Evolutionary conservation across 2,329 filamentous ascomycete species (phyloP).

Genomic region (Bipolaris oryzae): DNA sequence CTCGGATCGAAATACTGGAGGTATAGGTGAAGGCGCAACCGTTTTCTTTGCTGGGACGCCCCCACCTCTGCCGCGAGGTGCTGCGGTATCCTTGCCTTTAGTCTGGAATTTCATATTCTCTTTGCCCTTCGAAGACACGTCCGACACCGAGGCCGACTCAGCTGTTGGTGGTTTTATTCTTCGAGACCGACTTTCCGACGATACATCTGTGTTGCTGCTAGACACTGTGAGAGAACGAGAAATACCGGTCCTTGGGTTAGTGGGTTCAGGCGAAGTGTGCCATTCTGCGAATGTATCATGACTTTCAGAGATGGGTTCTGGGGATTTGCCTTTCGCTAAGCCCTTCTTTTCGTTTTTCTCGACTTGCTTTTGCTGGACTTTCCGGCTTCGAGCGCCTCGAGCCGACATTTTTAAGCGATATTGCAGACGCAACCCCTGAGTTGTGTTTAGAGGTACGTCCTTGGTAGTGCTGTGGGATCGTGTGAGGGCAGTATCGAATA

Average conservation of each 20-base stretch:
- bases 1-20: constrained; percentile 32
- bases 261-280: constrained; percentile 31
- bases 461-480: too few species aligned
- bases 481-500: neutral
- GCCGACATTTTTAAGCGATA: constrained; percentile 43
- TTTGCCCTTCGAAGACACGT: constrained; percentile 36
- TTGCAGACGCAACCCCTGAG: neutral
- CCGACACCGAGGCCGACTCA: constrained; percentile 36
- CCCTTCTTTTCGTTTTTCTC: constrained; percentile 49
- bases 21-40: constrained; percentile 19
- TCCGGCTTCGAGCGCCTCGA: constrained; percentile 48
- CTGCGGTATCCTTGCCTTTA: constrained; percentile 48
- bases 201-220: constrained; percentile 35
- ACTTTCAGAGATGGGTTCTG: constrained; percentile 28
- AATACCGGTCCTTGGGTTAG: constrained; percentile 26
- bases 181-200: constrained; percentile 22
- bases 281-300: constrained; percentile 41
- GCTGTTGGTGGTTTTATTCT: constrained; percentile 30
- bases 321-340: constrained; percentile 38
- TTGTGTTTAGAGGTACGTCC: neutral
- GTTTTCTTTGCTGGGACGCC: constrained; percentile 46
- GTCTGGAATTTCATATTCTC: constrained; percentile 44
- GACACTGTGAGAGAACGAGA: constrained; percentile 38
- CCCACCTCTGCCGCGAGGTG: constrained; percentile 47
- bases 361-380: constrained; percentile 49